Evolutionary conservation across 2,329 filamentous ascomycete genomes (phyloP), one percentile per base, ranked within the genome.

Genomic region (Coniochaeta pulveracea): DNA sequence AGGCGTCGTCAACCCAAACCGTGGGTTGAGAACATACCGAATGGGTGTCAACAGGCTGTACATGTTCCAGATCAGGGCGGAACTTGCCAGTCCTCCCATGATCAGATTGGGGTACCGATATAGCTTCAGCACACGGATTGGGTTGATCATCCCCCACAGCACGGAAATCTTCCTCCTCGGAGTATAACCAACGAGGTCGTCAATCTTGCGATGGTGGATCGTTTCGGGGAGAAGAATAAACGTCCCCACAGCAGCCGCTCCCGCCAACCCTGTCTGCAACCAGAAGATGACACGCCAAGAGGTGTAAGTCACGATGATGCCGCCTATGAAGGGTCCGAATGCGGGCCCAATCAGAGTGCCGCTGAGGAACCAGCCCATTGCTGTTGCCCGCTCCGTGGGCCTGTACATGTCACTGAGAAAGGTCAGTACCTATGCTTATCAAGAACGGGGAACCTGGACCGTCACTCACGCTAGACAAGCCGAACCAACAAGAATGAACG

Each of bases 261-360:
- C 76, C 1, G 70, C 69, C 2, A 84, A 60, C 0, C 67, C 77
- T 0, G 72, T 66, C 43, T 83, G 76, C 1, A 84, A 60, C 72
- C 76, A 83, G 55, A 83, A 83, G 38, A 84, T 79, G 26, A 70
- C 69, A 19, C 76, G 60, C 80, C 79, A 84, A 12, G 62, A 65
- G 4, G 63, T 57, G 52, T 70, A 82, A 0, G 76, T 83, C 17
- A 82, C 75, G 33, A 84, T 78, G 17, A 82, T 73, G 18, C 78
- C 79, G 40, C 78, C 69, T 6, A 83, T 60, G 41, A 81, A 76
- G 1, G 68, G 66, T 1, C 77, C 76, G 37, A 76, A 55, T 2
- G 69, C 72, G 5, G 78, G 77, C 0, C 77, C 77, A 32, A 81
- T 69, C 1, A 83, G 59, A 1, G 76, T 80, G 0, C 78, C 77